These are phyloP conservation scores for Fusarium praegraminearum DNA, from an alignment of 2,329 filamentous ascomycete species.

Conservation along the genomic window DNA sequence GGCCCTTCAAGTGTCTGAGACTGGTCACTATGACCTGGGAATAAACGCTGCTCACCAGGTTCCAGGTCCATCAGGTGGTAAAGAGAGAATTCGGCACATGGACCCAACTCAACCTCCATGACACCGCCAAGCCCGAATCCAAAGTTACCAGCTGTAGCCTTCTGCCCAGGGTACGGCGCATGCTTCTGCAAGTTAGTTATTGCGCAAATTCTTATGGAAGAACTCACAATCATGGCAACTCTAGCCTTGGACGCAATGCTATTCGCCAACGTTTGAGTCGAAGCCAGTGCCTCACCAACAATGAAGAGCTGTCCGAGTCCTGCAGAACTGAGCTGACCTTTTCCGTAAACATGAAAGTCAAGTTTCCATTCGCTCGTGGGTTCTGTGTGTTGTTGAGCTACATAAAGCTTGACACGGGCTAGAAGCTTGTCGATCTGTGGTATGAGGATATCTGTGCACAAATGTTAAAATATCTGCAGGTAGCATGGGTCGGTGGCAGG, in stretches of 20 bases:
- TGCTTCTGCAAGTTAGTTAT: conserved; percentile 48
- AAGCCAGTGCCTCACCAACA: conserved; percentile 60
- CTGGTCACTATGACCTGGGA: background rate
- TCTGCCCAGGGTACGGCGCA: conserved; percentile 61
- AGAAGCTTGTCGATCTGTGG: conserved; percentile 35
- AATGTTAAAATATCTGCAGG: fast-evolving
- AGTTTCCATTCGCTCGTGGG: conserved; percentile 41
- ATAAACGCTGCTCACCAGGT: conserved; percentile 41
- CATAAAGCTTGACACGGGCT: conserved; percentile 26
- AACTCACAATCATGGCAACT: conserved; percentile 47
- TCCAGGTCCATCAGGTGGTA: conserved; percentile 63
- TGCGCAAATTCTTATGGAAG: fast-evolving
- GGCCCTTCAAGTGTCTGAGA: background rate
- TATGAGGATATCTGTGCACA: conserved; percentile 29
- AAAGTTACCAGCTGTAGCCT: conserved; percentile 66
- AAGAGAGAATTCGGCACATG: conserved; percentile 59
- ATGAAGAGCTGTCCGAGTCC: conserved; percentile 54
- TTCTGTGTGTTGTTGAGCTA: conserved; percentile 39
- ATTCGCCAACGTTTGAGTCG: conserved; percentile 59
- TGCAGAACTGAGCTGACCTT: conserved; percentile 15
- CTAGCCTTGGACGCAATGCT: conserved; percentile 49
- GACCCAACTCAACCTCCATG: conserved; percentile 50
- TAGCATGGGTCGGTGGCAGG: fast-evolving
- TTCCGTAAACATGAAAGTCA: conserved; percentile 60
- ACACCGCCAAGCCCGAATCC: conserved; percentile 51